These are phyloP conservation scores for Xylaria acuta DNA, from an alignment of 495 filamentous ascomycete species.

Conservation along the genomic window DNA sequence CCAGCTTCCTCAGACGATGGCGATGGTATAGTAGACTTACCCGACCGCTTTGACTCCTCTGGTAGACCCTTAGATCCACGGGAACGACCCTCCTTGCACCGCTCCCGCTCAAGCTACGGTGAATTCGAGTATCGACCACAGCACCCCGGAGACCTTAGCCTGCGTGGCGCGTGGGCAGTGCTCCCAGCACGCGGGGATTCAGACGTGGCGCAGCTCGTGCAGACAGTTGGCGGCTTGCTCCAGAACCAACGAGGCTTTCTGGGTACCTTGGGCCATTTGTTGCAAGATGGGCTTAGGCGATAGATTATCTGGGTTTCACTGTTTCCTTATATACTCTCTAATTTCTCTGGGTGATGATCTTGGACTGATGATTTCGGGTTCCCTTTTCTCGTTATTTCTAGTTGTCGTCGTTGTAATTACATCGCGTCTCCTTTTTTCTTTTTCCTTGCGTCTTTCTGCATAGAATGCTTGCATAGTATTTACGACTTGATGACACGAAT, in stretches of 20 bases:
- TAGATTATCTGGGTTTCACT: not conserved
- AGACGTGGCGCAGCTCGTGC: conserved; percentile 13
- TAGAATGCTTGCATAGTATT: not conserved
- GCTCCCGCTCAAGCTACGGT: conserved; percentile 14
- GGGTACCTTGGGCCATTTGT: conserved; percentile 16
- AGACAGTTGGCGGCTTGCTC: conserved; percentile 22
- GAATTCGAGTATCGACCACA: conserved; percentile 24
- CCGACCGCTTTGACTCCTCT: conserved; percentile 69
- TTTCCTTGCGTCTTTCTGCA: not conserved
- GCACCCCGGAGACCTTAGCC: conserved; percentile 13
- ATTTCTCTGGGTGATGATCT: not conserved
- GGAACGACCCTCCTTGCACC: not conserved
- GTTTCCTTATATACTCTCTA: not conserved
- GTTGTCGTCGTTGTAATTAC: not conserved
- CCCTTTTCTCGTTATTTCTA: not conserved
- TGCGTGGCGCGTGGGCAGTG: conserved; percentile 22
- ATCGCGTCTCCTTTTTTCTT: not conserved
- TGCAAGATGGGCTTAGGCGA: conserved; percentile 9
- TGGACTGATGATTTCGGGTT: not conserved
- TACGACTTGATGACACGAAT: conserved; percentile 18
- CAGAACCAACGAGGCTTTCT: conserved; percentile 17
- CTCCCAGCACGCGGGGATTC: not conserved
- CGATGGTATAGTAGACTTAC: conserved; percentile 56
- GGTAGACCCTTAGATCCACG: conserved; percentile 55
- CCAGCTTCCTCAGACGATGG: conserved; percentile 34